Evolutionary conservation across 140 eudicot genomes (phyloP).

Genomic region (Senecio squalidus): DNA sequence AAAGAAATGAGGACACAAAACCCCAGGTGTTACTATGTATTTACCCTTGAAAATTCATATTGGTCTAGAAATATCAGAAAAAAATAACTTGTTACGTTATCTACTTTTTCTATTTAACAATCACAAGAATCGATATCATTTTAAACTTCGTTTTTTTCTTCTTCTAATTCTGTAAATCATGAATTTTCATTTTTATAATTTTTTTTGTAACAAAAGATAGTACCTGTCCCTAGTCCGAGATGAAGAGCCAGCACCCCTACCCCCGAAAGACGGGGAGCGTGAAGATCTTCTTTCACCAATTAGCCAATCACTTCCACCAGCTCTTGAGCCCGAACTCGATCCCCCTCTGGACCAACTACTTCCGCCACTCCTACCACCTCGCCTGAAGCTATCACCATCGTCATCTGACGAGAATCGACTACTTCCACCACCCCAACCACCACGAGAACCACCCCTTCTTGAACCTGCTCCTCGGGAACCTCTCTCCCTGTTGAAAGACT

Average conservation of each 20-base stretch:
- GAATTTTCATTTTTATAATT: too few species aligned
- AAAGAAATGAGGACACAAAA: too few species aligned
- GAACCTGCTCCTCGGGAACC: slow-evolving; percentile 53
- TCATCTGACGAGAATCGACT: slow-evolving; percentile 46
- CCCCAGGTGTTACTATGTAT: too few species aligned
- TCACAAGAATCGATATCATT: too few species aligned
- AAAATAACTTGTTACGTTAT: too few species aligned
- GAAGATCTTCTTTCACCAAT: slow-evolving; percentile 60
- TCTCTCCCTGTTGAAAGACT: slow-evolving; percentile 58
- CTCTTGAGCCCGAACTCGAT: slow-evolving; percentile 38
- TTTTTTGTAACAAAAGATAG: slow-evolving; percentile 3
- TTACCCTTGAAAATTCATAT: too few species aligned
- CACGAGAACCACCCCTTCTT: slow-evolving; percentile 54
- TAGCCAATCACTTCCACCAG: slow-evolving; percentile 78
- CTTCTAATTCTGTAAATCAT: too few species aligned
- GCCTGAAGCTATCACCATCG: slow-evolving; percentile 37
- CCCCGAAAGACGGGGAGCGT: slow-evolving; percentile 54
- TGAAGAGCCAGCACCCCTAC: slow-evolving; percentile 35
- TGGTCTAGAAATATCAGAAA: too few species aligned
- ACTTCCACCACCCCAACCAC: slow-evolving; percentile 29
- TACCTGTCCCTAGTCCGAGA: slow-evolving; percentile 36
- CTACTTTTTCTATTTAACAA: too few species aligned
- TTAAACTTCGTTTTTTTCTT: too few species aligned
- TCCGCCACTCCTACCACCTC: slow-evolving; percentile 53
- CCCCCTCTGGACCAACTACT: slow-evolving; percentile 48